A percentile compares a stretch with the other conserved stretches of the same genome.
Conservation (phyloP, 768 basidiomycete species). For the Terana coerulea region DNA sequence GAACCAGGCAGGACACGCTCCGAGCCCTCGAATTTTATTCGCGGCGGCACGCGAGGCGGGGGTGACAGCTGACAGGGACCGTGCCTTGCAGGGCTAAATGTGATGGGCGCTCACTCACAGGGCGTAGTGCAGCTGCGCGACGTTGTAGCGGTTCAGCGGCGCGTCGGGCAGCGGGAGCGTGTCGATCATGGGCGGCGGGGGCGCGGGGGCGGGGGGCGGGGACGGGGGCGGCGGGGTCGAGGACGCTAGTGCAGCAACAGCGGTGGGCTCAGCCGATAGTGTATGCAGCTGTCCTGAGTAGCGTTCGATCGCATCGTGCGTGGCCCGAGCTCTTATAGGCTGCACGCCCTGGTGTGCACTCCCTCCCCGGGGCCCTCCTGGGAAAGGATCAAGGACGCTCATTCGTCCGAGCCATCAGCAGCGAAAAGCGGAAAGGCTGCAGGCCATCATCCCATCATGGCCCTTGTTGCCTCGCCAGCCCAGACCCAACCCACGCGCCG, state of each 20-base stretch:
- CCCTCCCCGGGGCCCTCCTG: conserved; percentile 1
- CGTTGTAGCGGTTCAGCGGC: conserved; percentile 52
- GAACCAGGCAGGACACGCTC: not conserved
- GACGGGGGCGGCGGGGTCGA: conserved; percentile 2
- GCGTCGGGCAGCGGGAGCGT: conserved; percentile 16
- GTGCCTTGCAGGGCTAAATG: conserved; percentile 8
- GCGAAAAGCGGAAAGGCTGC: too few relatives aligned
- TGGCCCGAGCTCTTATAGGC: conserved; percentile 3
- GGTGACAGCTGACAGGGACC: conserved; percentile 16
- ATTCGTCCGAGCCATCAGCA: conserved; percentile 1
- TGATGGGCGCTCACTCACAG: conserved; percentile 41
- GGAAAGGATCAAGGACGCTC: conserved; percentile 8
- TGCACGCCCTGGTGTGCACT: too few relatives aligned
- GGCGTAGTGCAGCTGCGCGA: conserved; percentile 58
- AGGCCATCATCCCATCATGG: conserved; percentile 5
- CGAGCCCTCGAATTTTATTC: not conserved
- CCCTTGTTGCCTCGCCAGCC: conserved; percentile 7
- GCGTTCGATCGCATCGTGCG: not conserved
- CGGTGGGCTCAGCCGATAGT: not conserved
- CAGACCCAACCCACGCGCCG: not conserved
- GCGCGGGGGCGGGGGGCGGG: not conserved
- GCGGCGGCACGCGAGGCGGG: conserved; percentile 4
- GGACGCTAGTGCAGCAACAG: not conserved
- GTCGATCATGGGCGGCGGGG: conserved; percentile 49
- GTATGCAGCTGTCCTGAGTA: conserved; percentile 10